Percentiles rank a stretch among this genome's conserved stretches.
phyloP scores from a whole-genome alignment of 129 eudicot species.

The Pseudognaphalium luteoalbum region DNA sequence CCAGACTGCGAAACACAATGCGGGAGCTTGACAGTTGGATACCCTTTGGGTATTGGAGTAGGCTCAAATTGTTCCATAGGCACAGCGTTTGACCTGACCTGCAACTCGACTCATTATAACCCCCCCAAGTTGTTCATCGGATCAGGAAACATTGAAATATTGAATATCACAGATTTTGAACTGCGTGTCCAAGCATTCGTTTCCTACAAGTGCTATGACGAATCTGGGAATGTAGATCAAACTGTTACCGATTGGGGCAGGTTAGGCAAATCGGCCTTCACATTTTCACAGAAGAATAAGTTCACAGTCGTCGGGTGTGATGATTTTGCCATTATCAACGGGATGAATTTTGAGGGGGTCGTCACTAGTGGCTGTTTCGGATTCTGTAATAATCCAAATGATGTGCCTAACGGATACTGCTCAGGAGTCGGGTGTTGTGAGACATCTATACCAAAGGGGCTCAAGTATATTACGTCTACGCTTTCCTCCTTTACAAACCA shows the following conservation, averaged over 20 bases:
- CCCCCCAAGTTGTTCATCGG: conserved; percentile 35
- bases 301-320: conserved; percentile 14
- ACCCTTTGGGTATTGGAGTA: conserved; percentile 39
- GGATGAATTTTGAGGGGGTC: background rate
- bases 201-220: conserved; percentile 28
- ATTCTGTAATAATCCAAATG: background rate
- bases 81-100: conserved; percentile 27
- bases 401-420: conserved; percentile 1
- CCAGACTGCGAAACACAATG: conserved; percentile 37
- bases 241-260: background rate
- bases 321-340: background rate
- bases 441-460: conserved; percentile 17
- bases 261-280: conserved; percentile 15
- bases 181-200: conserved; percentile 16
- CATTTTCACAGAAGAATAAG: conserved; percentile 2
- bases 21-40: conserved; percentile 38
- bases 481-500: background rate
- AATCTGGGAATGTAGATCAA: background rate
- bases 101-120: conserved; percentile 28
- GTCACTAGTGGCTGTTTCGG: background rate
- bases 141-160: conserved; percentile 18
- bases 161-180: conserved; percentile 26
- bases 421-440: conserved; percentile 14
- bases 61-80: conserved; percentile 28
- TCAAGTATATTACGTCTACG: background rate